Base-by-base conservation (phyloP, 1,139 yeast genomes). In the Scheffersomyces lignicola region DNA sequence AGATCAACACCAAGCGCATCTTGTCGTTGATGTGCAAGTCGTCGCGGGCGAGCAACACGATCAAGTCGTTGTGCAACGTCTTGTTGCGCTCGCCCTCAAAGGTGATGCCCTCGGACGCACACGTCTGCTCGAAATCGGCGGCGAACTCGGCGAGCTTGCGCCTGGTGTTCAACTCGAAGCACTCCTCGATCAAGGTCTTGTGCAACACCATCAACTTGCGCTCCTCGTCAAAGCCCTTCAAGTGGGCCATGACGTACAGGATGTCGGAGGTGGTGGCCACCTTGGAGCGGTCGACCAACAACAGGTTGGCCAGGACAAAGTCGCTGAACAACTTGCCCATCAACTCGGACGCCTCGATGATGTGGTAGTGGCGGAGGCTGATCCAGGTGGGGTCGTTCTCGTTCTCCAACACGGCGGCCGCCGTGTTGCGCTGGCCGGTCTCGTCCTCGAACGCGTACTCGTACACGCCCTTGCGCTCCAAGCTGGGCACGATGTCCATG, bases 331-430 rank as follows among this genome's bases (percentile, higher is more conserved):
- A 78, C 24, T 73, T 71, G 28, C 74, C 67, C 31, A 88, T 69
- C 35, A 72, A 60, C 43, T 83, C 89, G 37, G 83, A 80, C 12
- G 86, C 86, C 45, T 83, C 90, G 37, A 83, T 74, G 48, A 88
- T 83, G 56, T 88, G 96, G 43, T 75, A 62, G 55, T 86, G 94
- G 48, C 94, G 74, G 43, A 87, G 60, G 14, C 74, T 73, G 4
- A 72, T 66, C 96, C 96, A 88, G 41, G 83, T 85, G 1, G 77
- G 76, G 54, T 88, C 96, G 34, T 72, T 61, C 44, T 85, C 95
- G 33, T 74, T 62, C 33, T 82, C 68, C 21, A 73, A 66, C 24
- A 67, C 66, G 11, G 55, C 53, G 25, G 64, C 63, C 24, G 70
- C 70, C 34, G 73, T 71, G 23, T 56, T 65, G 2, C 49, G 33